Percentiles rank a stretch among this genome's conserved stretches.
Conservation (phyloP, 495 filamentous ascomycete genomes). For the Poronia punctata region DNA sequence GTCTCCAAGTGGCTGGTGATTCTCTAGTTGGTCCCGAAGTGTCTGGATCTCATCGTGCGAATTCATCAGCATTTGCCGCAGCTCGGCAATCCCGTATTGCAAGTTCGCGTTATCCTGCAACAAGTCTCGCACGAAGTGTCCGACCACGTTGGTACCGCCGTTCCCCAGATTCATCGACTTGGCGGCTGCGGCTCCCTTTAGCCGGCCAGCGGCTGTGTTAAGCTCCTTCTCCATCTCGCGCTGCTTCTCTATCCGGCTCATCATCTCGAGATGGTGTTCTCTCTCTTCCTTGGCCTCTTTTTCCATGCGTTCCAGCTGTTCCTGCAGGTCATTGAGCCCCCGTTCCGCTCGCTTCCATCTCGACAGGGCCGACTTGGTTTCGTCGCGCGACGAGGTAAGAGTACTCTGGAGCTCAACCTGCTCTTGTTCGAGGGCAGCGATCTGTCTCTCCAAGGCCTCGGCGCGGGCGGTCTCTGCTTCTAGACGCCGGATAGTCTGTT, state of each 20-base stretch:
- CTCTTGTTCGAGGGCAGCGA: slow-evolving; percentile 71
- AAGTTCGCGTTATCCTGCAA: slow-evolving; percentile 91
- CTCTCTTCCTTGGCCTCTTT: slow-evolving; percentile 76
- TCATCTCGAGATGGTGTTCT: slow-evolving; percentile 71
- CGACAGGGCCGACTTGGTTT: slow-evolving; percentile 66
- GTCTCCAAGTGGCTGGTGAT: slow-evolving; percentile 61
- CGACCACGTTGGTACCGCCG: slow-evolving; percentile 60
- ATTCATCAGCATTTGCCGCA: slow-evolving; percentile 82
- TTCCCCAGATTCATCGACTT: slow-evolving; percentile 51
- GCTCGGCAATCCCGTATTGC: slow-evolving; percentile 80
- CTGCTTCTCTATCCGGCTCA: slow-evolving; percentile 72
- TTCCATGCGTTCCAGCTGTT: slow-evolving; percentile 85
- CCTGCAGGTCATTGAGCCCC: slow-evolving; percentile 63
- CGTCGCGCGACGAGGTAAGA: slow-evolving; percentile 56
- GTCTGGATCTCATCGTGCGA: slow-evolving; percentile 92
- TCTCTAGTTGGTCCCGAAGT: slow-evolving; percentile 73
- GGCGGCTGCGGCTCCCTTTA: slow-evolving; percentile 70
- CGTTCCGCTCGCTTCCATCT: slow-evolving; percentile 79
- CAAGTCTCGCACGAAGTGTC: slow-evolving; percentile 91
- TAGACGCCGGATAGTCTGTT: slow-evolving; percentile 67
- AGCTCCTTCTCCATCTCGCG: slow-evolving; percentile 68
- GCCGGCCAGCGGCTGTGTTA: slow-evolving; percentile 63
- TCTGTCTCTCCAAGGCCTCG: slow-evolving; percentile 67
- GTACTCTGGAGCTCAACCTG: slow-evolving; percentile 63
- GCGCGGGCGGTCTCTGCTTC: slow-evolving; percentile 66